Conservation (phyloP, 202 grass and related monocot genomes). For the Schoenoplectus tabernaemontani region DNA sequence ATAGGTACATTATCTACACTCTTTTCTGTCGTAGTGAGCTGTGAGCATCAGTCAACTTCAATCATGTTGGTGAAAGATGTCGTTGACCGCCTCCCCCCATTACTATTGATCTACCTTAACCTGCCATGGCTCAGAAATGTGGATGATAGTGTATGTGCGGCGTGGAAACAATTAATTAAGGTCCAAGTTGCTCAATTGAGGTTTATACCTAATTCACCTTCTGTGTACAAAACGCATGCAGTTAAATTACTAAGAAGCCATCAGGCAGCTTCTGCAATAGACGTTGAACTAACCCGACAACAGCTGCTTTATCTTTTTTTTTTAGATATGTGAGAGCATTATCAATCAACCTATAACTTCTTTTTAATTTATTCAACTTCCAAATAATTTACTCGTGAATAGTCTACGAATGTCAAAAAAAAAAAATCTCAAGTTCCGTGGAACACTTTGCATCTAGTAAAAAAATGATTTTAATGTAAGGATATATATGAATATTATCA, state of each 20-base stretch:
- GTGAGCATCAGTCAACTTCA: not conserved
- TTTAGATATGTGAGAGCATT: no score
- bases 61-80: not conserved
- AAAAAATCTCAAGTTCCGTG: no score
- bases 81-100: not conserved
- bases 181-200: not conserved
- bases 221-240: not conserved
- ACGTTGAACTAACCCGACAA: not conserved
- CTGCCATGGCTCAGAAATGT: not conserved
- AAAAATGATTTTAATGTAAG: no score
- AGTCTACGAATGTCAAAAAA: no score
- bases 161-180: not conserved
- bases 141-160: not conserved
- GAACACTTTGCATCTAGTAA: no score
- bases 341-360: no score
- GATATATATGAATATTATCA: no score
- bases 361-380: no score
- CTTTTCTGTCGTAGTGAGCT: no score
- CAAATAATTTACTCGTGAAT: no score
- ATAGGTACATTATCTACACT: no score
- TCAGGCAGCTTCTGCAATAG: not conserved
- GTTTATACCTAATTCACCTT: not conserved
- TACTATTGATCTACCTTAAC: not conserved
- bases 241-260: not conserved
- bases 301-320: no score